A percentile compares a stretch with the other conserved stretches of the same genome.
These are phyloP conservation scores for Ceratocystis variospora DNA, from an alignment of 2,329 filamentous ascomycete species.

Conservation along the genomic window DNA sequence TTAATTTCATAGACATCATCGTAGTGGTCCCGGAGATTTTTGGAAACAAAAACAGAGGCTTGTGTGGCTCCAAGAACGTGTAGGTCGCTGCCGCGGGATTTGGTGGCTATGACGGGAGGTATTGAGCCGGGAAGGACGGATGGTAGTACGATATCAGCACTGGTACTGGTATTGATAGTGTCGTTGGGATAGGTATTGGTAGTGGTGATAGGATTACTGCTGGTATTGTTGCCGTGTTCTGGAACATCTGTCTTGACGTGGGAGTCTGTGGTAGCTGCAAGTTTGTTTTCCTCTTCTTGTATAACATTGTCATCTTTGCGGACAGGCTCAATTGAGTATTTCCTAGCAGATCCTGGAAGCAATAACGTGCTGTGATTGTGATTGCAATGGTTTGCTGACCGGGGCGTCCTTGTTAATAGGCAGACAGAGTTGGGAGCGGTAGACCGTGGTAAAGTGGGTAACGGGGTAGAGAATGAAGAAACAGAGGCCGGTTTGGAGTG, in stretches of 20 bases:
- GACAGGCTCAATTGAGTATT: neutral
- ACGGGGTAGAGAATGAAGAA: neutral
- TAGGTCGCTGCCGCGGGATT: constrained; percentile 9
- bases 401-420: neutral
- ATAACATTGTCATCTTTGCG: neutral
- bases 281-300: neutral
- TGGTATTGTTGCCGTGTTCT: neutral
- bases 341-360: neutral
- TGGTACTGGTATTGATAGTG: neutral
- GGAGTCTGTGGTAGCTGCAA: neutral
- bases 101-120: constrained; percentile 11
- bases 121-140: neutral
- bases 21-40: constrained; percentile 19
- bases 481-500: neutral
- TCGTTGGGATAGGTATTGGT: neutral
- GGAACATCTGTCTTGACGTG: neutral
- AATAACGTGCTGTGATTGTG: neutral
- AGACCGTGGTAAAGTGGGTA: neutral
- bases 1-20: constrained; percentile 20
- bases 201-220: neutral
- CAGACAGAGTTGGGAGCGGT: neutral
- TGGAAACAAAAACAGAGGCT: constrained; percentile 15
- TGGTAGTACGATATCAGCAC: neutral
- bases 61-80: constrained; percentile 16
- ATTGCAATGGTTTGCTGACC: neutral